Percentiles rank a stretch among this genome's conserved stretches.
Evolutionary conservation across 495 filamentous ascomycete genomes (phyloP).

Genomic region (Lepidopterella palustris): DNA sequence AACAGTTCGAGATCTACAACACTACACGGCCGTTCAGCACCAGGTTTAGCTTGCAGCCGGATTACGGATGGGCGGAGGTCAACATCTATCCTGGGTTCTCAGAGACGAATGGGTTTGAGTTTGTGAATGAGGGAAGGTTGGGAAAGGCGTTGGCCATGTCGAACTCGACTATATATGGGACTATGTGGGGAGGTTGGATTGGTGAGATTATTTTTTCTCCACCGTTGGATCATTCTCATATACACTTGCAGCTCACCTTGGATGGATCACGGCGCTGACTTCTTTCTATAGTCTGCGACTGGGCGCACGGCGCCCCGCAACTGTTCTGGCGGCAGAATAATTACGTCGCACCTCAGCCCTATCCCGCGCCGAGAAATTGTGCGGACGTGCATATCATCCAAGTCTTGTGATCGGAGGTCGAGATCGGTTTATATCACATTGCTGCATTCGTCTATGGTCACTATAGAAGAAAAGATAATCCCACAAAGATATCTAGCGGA

Average conservation of each 20-base stretch:
- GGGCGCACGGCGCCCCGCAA: not conserved
- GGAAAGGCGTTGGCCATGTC: not conserved
- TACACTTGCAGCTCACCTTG: not conserved
- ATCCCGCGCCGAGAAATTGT: not conserved
- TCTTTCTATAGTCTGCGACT: not conserved
- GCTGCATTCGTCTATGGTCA: no score
- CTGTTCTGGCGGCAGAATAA: not conserved
- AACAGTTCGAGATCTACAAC: not conserved
- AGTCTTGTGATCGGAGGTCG: not conserved
- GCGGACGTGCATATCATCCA: not conserved
- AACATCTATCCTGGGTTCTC: not conserved
- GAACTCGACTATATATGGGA: not conserved
- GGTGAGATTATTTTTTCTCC: not conserved
- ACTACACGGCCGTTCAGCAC: not conserved
- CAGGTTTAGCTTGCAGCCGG: not conserved
- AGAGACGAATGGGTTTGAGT: not conserved
- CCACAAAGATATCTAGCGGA: no score
- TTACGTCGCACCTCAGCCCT: not conserved
- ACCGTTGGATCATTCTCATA: not conserved
- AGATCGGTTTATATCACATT: no score
- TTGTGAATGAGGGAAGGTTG: not conserved
- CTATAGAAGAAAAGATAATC: no score
- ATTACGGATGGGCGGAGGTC: not conserved
- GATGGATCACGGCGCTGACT: not conserved
- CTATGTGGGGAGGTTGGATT: not conserved